These are phyloP conservation scores for Globisporangium lucens DNA, from an alignment of 352 stramenopile genomes.

Conservation along the genomic window DNA sequence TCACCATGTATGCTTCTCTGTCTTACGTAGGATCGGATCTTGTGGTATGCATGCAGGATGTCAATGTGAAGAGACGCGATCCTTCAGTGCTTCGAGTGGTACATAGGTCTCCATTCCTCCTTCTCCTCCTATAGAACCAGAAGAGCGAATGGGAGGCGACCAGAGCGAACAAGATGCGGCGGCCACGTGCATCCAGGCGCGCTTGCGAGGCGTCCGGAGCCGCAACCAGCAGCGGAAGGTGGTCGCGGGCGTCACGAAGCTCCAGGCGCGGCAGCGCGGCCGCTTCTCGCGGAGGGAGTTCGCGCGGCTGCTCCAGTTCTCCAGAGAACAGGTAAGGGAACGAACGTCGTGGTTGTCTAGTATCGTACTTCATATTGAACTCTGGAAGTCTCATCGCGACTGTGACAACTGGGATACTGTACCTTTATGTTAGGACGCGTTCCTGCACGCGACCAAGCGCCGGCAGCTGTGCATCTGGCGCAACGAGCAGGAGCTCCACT, in stretches of 20 bases:
- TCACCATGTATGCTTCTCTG: too few species aligned
- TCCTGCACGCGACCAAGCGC: constrained; percentile 37
- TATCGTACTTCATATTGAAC: background rate
- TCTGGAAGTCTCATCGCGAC: background rate
- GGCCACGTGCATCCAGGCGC: constrained; percentile 52
- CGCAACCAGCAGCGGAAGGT: constrained; percentile 25
- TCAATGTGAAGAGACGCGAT: background rate
- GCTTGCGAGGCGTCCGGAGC: constrained; percentile 36
- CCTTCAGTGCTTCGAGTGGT: background rate
- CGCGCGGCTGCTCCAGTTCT: constrained; percentile 41
- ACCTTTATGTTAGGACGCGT: constrained; percentile 26
- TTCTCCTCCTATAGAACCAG: background rate
- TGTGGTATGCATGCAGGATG: background rate
- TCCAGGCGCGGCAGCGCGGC: constrained; percentile 60
- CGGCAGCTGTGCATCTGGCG: constrained; percentile 52
- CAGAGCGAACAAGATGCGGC: constrained; percentile 25
- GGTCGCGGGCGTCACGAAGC: constrained; percentile 44
- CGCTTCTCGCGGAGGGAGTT: constrained; percentile 56
- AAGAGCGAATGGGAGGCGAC: background rate
- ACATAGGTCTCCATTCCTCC: background rate
- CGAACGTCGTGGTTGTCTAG: background rate
- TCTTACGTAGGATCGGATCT: too few species aligned
- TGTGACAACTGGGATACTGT: background rate
- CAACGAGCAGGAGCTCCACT: constrained; percentile 65
- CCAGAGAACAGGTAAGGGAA: constrained; percentile 37